Base-by-base conservation (phyloP, 257 asterid species). In the Gentiana macrophylla region DNA sequence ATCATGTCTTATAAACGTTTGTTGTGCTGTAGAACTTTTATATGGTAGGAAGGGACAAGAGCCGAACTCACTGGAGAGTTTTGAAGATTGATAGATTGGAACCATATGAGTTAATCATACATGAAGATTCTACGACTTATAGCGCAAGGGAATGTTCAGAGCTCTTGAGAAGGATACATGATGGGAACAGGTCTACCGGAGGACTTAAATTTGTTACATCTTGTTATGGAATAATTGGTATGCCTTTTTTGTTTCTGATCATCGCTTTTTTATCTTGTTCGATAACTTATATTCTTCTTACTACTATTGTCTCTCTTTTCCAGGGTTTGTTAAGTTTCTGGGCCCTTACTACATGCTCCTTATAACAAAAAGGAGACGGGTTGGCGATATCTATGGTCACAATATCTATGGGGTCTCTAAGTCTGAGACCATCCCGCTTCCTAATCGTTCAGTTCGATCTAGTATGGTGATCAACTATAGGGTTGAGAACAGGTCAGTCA, bases 221-320 rank as follows among this genome's bases (percentile, higher is more conserved):
- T 56, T 92, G 98, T 68, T 92, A 92, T 78, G 98, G 98, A 68
- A 87, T 92, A 65, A 89, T 85, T 72, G 98, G 98, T 92, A 74
- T 8, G 95, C 24, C 24, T 24, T 24, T 24, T 71, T 12, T 49
- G 59, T 63, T 62, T 15, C 66, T 59, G 33, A 37, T 2, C 38
- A 36, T 57, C 56, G 10, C 57, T 62, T 45, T 13, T 50, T 60
- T 61, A 41, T 37, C 66, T 48, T 12, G 70, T 36, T 50, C 33
- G 56, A 59, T 50, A 53, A 37, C 50, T 61, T 37, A 49, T 43
- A 37, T 64, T 49, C 49, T 41, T 52, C 49, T 63, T 54, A 43
- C 63, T 53, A 33, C 64, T 52, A 62, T 55, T 45, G 32, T 49
- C 48, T n/a, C 63, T 35, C 55, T 35, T 68, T 68, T 59, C 62